Conservation (phyloP, 1,139 yeast genomes). For the Taiozyma sp. region DNA sequence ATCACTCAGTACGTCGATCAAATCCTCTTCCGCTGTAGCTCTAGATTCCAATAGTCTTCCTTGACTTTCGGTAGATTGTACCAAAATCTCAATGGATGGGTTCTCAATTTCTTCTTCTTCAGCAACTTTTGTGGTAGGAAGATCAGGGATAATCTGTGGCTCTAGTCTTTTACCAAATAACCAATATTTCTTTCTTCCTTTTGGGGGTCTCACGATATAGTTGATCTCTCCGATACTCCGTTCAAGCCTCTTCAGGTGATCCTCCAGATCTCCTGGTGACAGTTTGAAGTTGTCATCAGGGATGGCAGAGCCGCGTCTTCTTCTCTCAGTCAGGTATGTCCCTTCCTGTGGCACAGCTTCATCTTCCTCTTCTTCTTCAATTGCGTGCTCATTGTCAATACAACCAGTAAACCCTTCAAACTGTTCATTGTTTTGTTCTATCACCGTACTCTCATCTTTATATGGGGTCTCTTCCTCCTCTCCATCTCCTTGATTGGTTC, state of each 20-base stretch:
- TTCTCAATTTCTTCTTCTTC: conserved; percentile 4
- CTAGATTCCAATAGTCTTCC: neutral
- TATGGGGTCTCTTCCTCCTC: conserved; percentile 15
- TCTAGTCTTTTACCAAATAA: conserved; percentile 7
- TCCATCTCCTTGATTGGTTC: conserved; percentile 24
- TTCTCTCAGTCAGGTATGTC: neutral
- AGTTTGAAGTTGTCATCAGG: neutral
- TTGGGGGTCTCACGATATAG: conserved; percentile 12
- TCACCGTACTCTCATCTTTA: conserved; percentile 1
- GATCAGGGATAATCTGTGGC: conserved; percentile 8
- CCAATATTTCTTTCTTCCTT: conserved; percentile 8
- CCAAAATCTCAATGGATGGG: conserved; percentile 17
- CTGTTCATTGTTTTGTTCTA: conserved; percentile 2
- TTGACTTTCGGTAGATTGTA: conserved; percentile 9
- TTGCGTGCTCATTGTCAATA: conserved; percentile 1
- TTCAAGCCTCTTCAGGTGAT: conserved; percentile 2
- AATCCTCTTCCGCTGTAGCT: neutral
- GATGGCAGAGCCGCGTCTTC: neutral
- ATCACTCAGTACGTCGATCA: conserved; percentile 3
- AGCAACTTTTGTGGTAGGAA: conserved; percentile 4
- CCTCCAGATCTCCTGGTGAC: conserved; percentile 1
- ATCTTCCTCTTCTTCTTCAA: neutral
- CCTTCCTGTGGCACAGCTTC: conserved; percentile 2
- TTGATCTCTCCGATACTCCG: conserved; percentile 10
- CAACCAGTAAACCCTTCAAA: conserved; percentile 10